Percentiles rank a stretch among this genome's conserved stretches.
Conservation (phyloP, 2,329 filamentous ascomycete genomes). For the Emericellopsis atlantica region DNA sequence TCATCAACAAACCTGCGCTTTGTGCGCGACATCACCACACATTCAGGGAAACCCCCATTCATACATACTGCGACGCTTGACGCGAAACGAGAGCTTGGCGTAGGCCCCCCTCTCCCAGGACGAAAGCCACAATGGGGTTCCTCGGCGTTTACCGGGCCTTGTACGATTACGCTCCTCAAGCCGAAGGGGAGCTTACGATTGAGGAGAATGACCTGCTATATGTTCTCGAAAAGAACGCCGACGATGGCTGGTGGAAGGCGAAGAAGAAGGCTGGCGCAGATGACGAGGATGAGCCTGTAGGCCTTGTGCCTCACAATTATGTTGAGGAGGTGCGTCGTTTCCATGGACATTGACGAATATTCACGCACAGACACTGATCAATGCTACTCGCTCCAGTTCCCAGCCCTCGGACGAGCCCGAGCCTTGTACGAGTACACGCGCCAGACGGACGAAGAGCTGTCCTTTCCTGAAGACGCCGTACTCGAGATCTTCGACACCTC, state of each 20-base stretch:
- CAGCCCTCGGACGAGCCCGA: conserved; percentile 58
- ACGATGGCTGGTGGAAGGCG: conserved; percentile 87
- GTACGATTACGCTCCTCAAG: conserved; percentile 86
- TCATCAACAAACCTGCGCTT: no score
- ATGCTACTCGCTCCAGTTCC: conserved; percentile 33
- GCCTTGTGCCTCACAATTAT: conserved; percentile 89
- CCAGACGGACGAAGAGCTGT: conserved; percentile 95
- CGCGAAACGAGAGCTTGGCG: no score
- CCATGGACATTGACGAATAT: background rate
- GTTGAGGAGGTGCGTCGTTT: conserved; percentile 64
- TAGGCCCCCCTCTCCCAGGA: background rate
- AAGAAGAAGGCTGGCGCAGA: conserved; percentile 79
- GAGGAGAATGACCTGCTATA: conserved; percentile 81
- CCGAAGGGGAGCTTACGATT: conserved; percentile 74
- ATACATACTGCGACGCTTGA: no score
- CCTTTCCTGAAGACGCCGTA: conserved; percentile 78
- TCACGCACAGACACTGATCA: background rate
- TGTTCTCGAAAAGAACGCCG: conserved; percentile 67
- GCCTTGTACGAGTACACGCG: conserved; percentile 97
- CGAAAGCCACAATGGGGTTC: conserved; percentile 62
- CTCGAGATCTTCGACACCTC: conserved; percentile 80
- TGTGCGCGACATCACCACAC: no score
- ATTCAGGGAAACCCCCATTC: no score
- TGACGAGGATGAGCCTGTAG: conserved; percentile 83
- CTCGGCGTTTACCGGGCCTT: conserved; percentile 80